Evolutionary conservation across 2,329 filamentous ascomycete genomes (phyloP).

Genomic region (Rutstroemia sp.): DNA sequence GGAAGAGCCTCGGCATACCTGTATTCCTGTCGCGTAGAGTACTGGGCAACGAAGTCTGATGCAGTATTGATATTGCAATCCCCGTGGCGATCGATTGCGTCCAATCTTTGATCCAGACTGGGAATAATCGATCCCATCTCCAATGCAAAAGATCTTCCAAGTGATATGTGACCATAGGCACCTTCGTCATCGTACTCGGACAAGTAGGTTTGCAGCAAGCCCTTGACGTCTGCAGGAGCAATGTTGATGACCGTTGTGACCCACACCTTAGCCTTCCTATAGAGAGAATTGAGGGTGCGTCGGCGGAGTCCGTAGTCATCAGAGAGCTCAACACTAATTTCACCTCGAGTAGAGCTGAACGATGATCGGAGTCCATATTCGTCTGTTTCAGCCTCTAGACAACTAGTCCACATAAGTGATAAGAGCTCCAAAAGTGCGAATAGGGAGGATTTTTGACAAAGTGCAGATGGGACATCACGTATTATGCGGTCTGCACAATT

Average conservation of each 20-base stretch:
- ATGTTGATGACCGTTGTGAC: slow-evolving; percentile 72
- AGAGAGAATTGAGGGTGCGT: slow-evolving; percentile 68
- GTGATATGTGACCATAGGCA: slow-evolving; percentile 81
- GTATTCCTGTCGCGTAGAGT: slow-evolving; percentile 94
- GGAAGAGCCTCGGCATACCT: slow-evolving; percentile 73
- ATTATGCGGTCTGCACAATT: slow-evolving; percentile 81
- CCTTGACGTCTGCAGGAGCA: slow-evolving; percentile 89
- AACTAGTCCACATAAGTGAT: slow-evolving; percentile 91
- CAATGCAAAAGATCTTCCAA: slow-evolving; percentile 88
- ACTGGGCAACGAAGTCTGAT: slow-evolving; percentile 94
- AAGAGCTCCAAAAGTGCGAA: slow-evolving; percentile 90
- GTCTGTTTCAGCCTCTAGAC: slow-evolving; percentile 88
- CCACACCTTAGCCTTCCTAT: slow-evolving; percentile 73
- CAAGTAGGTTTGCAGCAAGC: slow-evolving; percentile 88
- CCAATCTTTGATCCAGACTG: slow-evolving; percentile 74
- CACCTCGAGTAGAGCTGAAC: slow-evolving; percentile 69
- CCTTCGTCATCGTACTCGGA: slow-evolving; percentile 92
- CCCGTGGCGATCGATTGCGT: slow-evolving; percentile 69
- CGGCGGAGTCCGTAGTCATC: slow-evolving; percentile 83
- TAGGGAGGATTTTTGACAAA: slow-evolving; percentile 84
- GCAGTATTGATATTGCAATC: slow-evolving; percentile 78
- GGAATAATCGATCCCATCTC: slow-evolving; percentile 88
- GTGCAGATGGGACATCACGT: slow-evolving; percentile 72
- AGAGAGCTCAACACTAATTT: slow-evolving; percentile 81
- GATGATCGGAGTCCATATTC: slow-evolving; percentile 81